A percentile compares a stretch with the other conserved stretches of the same genome.
These are phyloP conservation scores for Hyaloscypha hepaticicola DNA, from an alignment of 495 filamentous ascomycete species.

Conservation along the genomic window DNA sequence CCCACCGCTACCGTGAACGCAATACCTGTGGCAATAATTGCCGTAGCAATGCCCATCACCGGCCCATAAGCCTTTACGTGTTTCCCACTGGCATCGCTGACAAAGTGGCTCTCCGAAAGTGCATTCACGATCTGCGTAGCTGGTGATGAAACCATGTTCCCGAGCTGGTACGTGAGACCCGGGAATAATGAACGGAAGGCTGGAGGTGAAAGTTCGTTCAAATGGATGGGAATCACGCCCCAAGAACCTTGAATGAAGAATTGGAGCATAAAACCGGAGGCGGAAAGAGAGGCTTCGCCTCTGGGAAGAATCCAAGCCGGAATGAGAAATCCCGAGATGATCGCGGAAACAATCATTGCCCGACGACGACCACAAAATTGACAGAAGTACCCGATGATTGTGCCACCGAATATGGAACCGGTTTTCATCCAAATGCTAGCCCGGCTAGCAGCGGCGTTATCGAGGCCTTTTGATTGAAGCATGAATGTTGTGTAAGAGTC, in stretches of 20 bases:
- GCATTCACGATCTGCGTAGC: slow-evolving; percentile 63
- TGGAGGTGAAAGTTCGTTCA: slow-evolving; percentile 73
- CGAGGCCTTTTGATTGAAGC: slow-evolving; percentile 62
- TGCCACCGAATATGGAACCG: slow-evolving; percentile 72
- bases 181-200: slow-evolving; percentile 71
- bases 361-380: slow-evolving; percentile 71
- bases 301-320: slow-evolving; percentile 71
- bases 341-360: slow-evolving; percentile 57
- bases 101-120: slow-evolving; percentile 55
- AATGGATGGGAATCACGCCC: slow-evolving; percentile 76
- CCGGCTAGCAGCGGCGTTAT: slow-evolving; percentile 58
- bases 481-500: slow-evolving; percentile 80
- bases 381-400: slow-evolving; percentile 67
- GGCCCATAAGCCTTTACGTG: slow-evolving; percentile 65
- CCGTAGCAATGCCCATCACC: slow-evolving; percentile 66
- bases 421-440: slow-evolving; percentile 63
- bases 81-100: slow-evolving; percentile 47
- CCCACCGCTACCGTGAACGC: slow-evolving; percentile 58
- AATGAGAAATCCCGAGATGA: slow-evolving; percentile 59
- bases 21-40: slow-evolving; percentile 65
- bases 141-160: slow-evolving; percentile 73
- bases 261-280: slow-evolving; percentile 71
- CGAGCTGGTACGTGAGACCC: slow-evolving; percentile 69
- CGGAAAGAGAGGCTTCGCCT: slow-evolving; percentile 56
- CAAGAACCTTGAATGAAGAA: slow-evolving; percentile 78